Evolutionary conservation across 495 filamentous ascomycete genomes (phyloP), one percentile per base, ranked within the genome.

Genomic region (Xylaria flabelliformis): DNA sequence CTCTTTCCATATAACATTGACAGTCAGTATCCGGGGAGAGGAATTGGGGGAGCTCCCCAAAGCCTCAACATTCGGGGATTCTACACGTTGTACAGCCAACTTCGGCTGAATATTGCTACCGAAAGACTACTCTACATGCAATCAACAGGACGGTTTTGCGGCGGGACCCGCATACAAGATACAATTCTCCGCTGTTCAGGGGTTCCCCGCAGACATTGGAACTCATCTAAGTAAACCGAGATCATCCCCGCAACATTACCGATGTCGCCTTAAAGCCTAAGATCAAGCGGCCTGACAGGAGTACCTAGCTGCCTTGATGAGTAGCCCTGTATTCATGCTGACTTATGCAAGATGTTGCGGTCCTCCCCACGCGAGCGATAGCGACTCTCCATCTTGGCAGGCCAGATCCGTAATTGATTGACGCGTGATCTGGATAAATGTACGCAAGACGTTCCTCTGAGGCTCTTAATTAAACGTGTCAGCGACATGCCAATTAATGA

Each of bases 371-470:
- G 41, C 63, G 10, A 51, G 24, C 12, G 17, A n/a, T 13, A 21
- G 29, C 51, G 36, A 46, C 15, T 56, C 50, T 36, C 36, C 39
- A 36, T 48, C 53, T 67, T 67, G 50, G 48, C 50, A 21, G 4
- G n/a, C 26, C 48, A 56, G 56, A 55, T 56, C 65, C 50, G 26
- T 50, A 56, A 56, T 61, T 59, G 67, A 69, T 69, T 69, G 55
- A 61, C 24, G 34, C 67, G 32, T 61, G 67, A 69, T 69, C 67
- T 69, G 67, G 67, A 69, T 69, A 69, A 69, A 69, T 69, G 44
- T 56, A 34, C 32, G 29, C 48, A 19, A 42, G 44, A 67, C 50
- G 26, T 13, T 58, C 53, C 50, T 58, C 24, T 69, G 66, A 69
- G 41, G 55, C 55, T 69, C 67, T 62, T 69, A 69, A 69, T 69